Evolutionary conservation across 139 green algal genomes (phyloP), one percentile per base, ranked within the genome.

Genomic region (Chlamydomonas sp.): DNA sequence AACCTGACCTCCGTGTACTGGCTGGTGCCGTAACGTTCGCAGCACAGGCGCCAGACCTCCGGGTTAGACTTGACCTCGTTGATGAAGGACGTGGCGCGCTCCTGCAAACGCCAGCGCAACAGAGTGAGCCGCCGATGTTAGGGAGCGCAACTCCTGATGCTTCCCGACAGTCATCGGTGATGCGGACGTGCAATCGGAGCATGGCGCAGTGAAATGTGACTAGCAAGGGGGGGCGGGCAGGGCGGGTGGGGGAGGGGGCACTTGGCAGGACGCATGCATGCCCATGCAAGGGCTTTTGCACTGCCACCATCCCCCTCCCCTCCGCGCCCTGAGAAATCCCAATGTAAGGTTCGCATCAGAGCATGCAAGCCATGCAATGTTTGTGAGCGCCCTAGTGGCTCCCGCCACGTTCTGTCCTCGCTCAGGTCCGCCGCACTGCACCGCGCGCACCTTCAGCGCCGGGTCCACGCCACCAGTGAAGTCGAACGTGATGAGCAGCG

Each of bases 1-100:
- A 98, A 98, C 43, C 87, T 86, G 49, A 98, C 92, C 76, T 98
- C 94, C 5, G 74, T 36, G 71, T 92, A 92, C 13, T 34, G 1
- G 1, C 80, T 90, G 13, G 62, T 26, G 2, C 75, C 69, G 49
- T 95, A 92, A 3, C 84, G 82, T n/a, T 89, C 75, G 0, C 92
- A 34, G 72, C 89, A 97, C 1, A 95, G 67, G 58, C 76, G 67
- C 89, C 86, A 95, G 39, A 74, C 79, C 2, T 90, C 76, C 22
- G 83, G 77, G 0, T 73, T 84, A 4, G 62, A 43, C 58, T 87
- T 89, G 4, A 88, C 70, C n/a, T 82, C 62, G 10, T 75, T 65
- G 24, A 89, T 79, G 69, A 90, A 96, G 0, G 70, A 70, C 24
- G 75, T 59, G 2, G 92, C 92, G 34, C 83, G 84, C 39, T 84